Conservation (phyloP, 352 stramenopile species). For the Phytophthora palmivora region DNA sequence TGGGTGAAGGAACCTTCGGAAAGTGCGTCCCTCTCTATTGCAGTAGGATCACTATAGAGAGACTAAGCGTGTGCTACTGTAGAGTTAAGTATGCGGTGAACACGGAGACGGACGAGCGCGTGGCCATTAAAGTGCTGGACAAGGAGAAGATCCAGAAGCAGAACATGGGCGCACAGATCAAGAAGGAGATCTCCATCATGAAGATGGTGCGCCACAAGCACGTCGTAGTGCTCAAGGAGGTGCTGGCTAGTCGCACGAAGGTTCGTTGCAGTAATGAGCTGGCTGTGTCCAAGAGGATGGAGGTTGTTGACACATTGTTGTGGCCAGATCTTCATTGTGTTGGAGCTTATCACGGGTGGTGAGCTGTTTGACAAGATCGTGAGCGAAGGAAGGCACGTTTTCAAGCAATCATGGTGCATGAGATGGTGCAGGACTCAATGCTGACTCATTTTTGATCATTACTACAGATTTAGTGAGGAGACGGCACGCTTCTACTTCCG, state of each 20-base stretch:
- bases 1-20: slow-evolving; percentile 97
- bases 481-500: slow-evolving; percentile 98
- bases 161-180: slow-evolving; percentile 98
- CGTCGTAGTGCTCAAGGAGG: slow-evolving; percentile 89
- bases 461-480: slow-evolving; percentile 92
- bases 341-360: slow-evolving; percentile 91
- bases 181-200: slow-evolving; percentile 99
- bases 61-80: neutral
- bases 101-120: slow-evolving; percentile 94
- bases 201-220: slow-evolving; percentile 95
- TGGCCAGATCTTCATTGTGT: slow-evolving; percentile 95
- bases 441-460: slow-evolving; percentile 33
- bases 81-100: slow-evolving; percentile 96
- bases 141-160: slow-evolving; percentile 99
- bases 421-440: slow-evolving; percentile 16
- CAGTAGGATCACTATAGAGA: neutral
- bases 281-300: neutral
- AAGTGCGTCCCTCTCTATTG: slow-evolving; percentile 75
- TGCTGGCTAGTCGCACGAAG: slow-evolving; percentile 95
- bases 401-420: slow-evolving; percentile 10
- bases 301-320: neutral
- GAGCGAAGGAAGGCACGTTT: slow-evolving; percentile 82
- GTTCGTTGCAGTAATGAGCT: slow-evolving; percentile 49
- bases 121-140: slow-evolving; percentile 98
- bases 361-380: slow-evolving; percentile 98